Evolutionary conservation across 768 basidiomycete species (phyloP).

Genomic region (Sporobolomyces phaffii): DNA sequence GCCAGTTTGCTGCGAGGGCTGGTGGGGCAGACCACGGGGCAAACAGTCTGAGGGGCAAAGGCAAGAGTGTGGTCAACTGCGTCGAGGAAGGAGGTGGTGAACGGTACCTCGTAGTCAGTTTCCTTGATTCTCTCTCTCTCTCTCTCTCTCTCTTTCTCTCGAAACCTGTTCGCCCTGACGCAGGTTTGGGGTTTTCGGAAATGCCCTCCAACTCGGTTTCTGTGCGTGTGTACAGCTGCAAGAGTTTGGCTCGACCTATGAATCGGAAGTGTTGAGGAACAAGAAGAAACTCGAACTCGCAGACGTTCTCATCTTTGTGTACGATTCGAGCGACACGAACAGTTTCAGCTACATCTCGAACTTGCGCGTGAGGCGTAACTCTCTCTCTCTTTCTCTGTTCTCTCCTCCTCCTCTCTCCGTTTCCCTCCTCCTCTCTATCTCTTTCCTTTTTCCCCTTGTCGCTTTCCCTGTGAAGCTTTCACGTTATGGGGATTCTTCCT

Average conservation of each 20-base stretch:
- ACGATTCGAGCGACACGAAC: constrained; percentile 97
- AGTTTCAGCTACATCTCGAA: constrained; percentile 98
- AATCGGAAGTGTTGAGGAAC: constrained; percentile 80
- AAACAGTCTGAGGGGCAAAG: constrained; percentile 18
- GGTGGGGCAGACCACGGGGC: background rate
- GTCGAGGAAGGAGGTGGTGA: constrained; percentile 92
- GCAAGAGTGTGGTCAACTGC: constrained; percentile 81
- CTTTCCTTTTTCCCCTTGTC: too few species aligned
- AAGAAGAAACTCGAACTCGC: constrained; percentile 84
- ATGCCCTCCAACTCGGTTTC: background rate
- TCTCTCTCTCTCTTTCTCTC: background rate
- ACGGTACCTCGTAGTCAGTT: constrained; percentile 88
- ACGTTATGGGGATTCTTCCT: too few species aligned
- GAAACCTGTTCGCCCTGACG: background rate
- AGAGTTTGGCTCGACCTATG: constrained; percentile 94
- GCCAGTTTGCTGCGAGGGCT: too few species aligned
- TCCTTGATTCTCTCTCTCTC: background rate
- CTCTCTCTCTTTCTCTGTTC: too few species aligned
- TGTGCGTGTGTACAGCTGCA: constrained; percentile 61
- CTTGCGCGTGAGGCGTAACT: constrained; percentile 67
- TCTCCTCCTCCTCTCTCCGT: too few species aligned
- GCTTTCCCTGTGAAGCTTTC: too few species aligned
- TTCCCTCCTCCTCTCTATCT: too few species aligned
- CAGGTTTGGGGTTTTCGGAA: too few species aligned
- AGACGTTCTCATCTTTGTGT: constrained; percentile 90